Evolutionary conservation across 2,329 filamentous ascomycete species (phyloP).

Genomic region (Bretziella fagacearum): DNA sequence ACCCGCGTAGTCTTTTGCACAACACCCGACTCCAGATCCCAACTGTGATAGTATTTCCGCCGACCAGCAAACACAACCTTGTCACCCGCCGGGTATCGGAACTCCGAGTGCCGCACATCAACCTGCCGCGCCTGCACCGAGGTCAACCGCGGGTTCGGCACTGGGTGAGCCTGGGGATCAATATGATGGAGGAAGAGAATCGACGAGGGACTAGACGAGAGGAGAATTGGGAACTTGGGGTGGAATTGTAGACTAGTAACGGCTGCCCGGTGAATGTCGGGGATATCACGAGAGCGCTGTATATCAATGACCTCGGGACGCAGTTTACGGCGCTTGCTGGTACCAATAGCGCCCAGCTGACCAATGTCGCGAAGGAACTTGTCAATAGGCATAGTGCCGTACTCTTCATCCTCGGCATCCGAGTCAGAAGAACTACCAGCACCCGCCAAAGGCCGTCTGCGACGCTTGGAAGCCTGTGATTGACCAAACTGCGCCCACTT

Average conservation of each 20-base stretch:
- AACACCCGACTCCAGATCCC: constrained; percentile 67
- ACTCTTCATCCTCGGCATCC: constrained; percentile 36
- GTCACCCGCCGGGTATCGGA: constrained; percentile 54
- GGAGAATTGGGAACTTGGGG: constrained; percentile 68
- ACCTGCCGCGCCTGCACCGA: constrained; percentile 74
- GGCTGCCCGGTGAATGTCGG: constrained; percentile 58
- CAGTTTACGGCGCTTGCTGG: constrained; percentile 49
- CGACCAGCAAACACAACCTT: constrained; percentile 80
- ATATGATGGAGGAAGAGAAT: constrained; percentile 83
- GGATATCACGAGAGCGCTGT: constrained; percentile 72
- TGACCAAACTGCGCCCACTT: constrained; percentile 40
- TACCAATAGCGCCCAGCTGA: constrained; percentile 40
- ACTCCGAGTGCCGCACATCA: constrained; percentile 69
- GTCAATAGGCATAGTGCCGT: constrained; percentile 57
- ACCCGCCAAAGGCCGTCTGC: constrained; percentile 32
- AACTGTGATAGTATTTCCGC: constrained; percentile 81
- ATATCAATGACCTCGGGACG: constrained; percentile 82
- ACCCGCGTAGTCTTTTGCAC: constrained; percentile 70
- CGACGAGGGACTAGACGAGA: constrained; percentile 74
- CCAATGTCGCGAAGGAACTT: constrained; percentile 60
- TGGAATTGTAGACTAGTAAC: constrained; percentile 81
- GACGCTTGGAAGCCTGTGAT: constrained; percentile 33
- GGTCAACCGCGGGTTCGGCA: constrained; percentile 75
- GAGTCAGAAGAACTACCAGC: constrained; percentile 22
- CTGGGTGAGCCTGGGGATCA: constrained; percentile 53